phyloP scores from a whole-genome alignment of 192 early-diverging fungal species.

The Coemansia umbellata region DNA sequence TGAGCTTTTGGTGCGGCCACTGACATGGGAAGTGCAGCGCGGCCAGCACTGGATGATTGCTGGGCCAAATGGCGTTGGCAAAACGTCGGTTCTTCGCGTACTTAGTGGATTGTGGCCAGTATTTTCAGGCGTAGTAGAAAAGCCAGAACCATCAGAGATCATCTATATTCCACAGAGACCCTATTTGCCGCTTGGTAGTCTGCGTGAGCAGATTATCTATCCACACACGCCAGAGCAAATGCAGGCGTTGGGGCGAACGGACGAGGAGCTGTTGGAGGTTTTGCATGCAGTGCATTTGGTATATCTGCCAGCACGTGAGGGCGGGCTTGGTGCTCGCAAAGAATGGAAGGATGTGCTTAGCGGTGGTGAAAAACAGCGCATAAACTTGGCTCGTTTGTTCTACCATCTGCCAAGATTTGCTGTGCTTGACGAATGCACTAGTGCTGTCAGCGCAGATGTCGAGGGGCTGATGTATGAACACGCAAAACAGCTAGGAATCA shows the following conservation, averaged over 20 bases:
- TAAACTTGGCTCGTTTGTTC: slow-evolving; percentile 93
- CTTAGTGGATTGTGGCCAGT: slow-evolving; percentile 95
- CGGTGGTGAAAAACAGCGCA: slow-evolving; percentile 94
- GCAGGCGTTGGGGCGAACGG: slow-evolving; percentile 68
- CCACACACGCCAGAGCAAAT: slow-evolving; percentile 90
- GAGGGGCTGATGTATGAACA: slow-evolving; percentile 89
- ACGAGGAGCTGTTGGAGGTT: slow-evolving; percentile 79
- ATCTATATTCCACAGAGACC: slow-evolving; percentile 98
- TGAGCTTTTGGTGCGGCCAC: slow-evolving; percentile 80
- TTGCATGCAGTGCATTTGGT: slow-evolving; percentile 80
- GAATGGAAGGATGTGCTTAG: slow-evolving; percentile 92
- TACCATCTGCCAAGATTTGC: slow-evolving; percentile 95
- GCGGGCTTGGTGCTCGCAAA: slow-evolving; percentile 79
- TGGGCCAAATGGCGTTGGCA: slow-evolving; percentile 94
- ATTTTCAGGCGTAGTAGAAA: slow-evolving; percentile 73
- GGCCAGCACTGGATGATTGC: slow-evolving; percentile 92
- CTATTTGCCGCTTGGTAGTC: slow-evolving; percentile 86
- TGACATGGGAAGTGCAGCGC: slow-evolving; percentile 82
- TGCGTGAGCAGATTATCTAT: slow-evolving; percentile 97
- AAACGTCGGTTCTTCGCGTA: slow-evolving; percentile 90
- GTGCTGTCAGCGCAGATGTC: slow-evolving; percentile 86
- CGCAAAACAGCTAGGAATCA: slow-evolving; percentile 79
- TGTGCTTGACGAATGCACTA: slow-evolving; percentile 92
- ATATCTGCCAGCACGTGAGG: slow-evolving; percentile 81
- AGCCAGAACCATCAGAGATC: slow-evolving; percentile 75